These are phyloP conservation scores for Trametes villosa DNA, from an alignment of 768 basidiomycete genomes.

Conservation along the genomic window DNA sequence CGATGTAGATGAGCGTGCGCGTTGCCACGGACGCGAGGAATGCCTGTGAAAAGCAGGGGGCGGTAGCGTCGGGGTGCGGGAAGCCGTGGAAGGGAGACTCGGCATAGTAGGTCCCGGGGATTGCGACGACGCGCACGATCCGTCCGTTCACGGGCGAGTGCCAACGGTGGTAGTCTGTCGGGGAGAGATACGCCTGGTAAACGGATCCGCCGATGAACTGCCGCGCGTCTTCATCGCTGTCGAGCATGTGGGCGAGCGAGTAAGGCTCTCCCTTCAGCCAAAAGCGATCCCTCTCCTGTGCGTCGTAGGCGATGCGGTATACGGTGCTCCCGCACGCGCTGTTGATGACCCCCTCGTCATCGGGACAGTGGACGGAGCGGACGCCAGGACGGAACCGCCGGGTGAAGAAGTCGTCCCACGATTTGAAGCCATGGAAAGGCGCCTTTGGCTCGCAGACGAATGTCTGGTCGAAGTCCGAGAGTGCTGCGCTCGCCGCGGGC, in stretches of 20 bases:
- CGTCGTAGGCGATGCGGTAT: slow-evolving; percentile 44
- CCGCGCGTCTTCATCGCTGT: slow-evolving; percentile 42
- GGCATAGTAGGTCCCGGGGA: slow-evolving; percentile 58
- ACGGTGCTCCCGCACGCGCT: slow-evolving; percentile 59
- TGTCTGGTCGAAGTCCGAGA: slow-evolving; percentile 30
- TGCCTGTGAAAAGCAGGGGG: slow-evolving; percentile 36
- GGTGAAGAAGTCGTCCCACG: slow-evolving; percentile 46
- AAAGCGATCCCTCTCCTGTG: slow-evolving; percentile 50
- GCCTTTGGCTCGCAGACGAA: slow-evolving; percentile 41
- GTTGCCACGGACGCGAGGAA: slow-evolving; percentile 52
- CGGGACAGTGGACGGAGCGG: slow-evolving; percentile 12
- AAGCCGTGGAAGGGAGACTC: slow-evolving; percentile 34
- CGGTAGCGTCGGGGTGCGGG: slow-evolving; percentile 32
- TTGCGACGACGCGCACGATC: slow-evolving; percentile 44
- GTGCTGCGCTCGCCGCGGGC: slow-evolving; percentile 32
- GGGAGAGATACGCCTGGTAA: slow-evolving; percentile 61
- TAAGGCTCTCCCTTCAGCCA: slow-evolving; percentile 69
- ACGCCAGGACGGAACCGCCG: slow-evolving; percentile 33
- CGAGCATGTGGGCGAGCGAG: slow-evolving; percentile 59
- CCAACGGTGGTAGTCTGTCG: slow-evolving; percentile 66
- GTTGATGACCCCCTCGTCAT: slow-evolving; percentile 41
- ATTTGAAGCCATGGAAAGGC: slow-evolving; percentile 35
- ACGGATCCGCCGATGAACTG: slow-evolving; percentile 55
- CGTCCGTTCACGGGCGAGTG: slow-evolving; percentile 57
- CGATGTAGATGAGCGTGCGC: slow-evolving; percentile 58